Evolutionary conservation across 495 filamentous ascomycete genomes (phyloP).

Genomic region (Letharia columbiana): DNA sequence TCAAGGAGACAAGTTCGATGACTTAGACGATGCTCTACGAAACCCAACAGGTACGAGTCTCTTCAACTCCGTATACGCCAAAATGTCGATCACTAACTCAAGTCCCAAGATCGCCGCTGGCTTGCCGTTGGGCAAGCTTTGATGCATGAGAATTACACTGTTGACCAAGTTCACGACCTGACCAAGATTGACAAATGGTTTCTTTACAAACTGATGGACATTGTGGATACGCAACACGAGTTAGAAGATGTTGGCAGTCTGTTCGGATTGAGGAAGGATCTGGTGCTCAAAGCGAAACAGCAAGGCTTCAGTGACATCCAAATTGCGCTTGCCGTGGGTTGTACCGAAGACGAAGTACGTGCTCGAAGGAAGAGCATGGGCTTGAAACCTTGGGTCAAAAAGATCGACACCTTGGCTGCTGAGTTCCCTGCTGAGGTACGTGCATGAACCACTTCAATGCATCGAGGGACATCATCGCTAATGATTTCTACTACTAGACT

Average conservation of each 20-base stretch:
- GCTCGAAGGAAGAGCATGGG: constrained; percentile 77
- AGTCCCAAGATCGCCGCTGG: constrained; percentile 67
- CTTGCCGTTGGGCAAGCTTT: constrained; percentile 95
- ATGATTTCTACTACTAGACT: constrained; percentile 54
- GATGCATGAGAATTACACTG: constrained; percentile 90
- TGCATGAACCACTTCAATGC: not conserved
- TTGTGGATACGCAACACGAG: constrained; percentile 81
- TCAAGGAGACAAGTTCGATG: constrained; percentile 89
- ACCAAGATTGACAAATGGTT: constrained; percentile 99
- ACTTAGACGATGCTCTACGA: constrained; percentile 78
- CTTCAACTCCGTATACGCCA: not conserved
- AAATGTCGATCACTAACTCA: not conserved
- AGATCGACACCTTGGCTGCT: constrained; percentile 92
- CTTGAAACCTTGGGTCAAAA: constrained; percentile 87
- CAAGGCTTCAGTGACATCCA: constrained; percentile 95
- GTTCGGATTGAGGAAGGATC: constrained; percentile 75
- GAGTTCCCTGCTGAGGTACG: constrained; percentile 71
- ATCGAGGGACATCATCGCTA: not conserved
- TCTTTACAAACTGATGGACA: constrained; percentile 92
- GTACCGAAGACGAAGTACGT: constrained; percentile 83
- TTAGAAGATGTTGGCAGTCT: constrained; percentile 83
- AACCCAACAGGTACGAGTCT: constrained; percentile 55
- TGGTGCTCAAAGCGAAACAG: constrained; percentile 86
- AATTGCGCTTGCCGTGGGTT: constrained; percentile 77
- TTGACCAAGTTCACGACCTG: constrained; percentile 82